A percentile compares a stretch with the other conserved stretches of the same genome.
These are phyloP conservation scores for Marasmius tenuissimus DNA, from an alignment of 1,284 basidiomycete genomes.

Conservation along the genomic window DNA sequence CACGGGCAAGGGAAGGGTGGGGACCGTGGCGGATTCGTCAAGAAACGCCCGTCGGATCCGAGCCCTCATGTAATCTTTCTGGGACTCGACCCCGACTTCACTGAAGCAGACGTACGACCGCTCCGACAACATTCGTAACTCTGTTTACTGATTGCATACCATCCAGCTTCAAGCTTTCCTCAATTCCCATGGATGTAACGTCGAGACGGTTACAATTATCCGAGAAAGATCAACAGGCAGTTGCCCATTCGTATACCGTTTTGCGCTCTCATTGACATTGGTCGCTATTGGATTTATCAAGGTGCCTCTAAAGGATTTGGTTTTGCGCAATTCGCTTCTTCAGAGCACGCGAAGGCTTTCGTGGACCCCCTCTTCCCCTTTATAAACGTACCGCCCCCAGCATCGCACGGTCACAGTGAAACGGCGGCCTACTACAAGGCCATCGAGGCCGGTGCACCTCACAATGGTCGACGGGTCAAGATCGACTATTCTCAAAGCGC, in stretches of 20 bases:
- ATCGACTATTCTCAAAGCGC: conserved; percentile 88
- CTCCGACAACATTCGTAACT: conserved; percentile 34
- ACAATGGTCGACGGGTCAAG: conserved; percentile 79
- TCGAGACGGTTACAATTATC: conserved; percentile 89
- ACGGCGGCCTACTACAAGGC: conserved; percentile 68
- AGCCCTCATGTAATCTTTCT: conserved; percentile 91
- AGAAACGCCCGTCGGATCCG: conserved; percentile 78
- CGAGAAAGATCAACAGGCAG: conserved; percentile 92
- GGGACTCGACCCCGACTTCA: conserved; percentile 86
- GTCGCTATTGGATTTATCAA: conserved; percentile 64
- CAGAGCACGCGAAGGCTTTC: conserved; percentile 84
- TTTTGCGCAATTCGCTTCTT: conserved; percentile 85
- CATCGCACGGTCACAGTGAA: conserved; percentile 75
- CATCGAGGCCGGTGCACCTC: conserved; percentile 61
- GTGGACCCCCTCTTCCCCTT: conserved; percentile 85
- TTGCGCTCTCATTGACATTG: conserved; percentile 70
- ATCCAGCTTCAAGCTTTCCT: conserved; percentile 79
- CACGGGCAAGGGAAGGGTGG: conserved; percentile 37
- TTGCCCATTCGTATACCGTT: conserved; percentile 77
- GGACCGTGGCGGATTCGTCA: conserved; percentile 52
- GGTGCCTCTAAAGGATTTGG: conserved; percentile 91
- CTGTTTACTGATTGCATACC: conserved; percentile 24
- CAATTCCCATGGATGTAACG: conserved; percentile 65
- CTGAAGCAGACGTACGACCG: conserved; percentile 82
- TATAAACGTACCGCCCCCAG: conserved; percentile 82